Percentiles rank a stretch among this genome's conserved stretches.
phyloP scores from a whole-genome alignment of 2,329 filamentous ascomycete species.

The Ustulina deusta region DNA sequence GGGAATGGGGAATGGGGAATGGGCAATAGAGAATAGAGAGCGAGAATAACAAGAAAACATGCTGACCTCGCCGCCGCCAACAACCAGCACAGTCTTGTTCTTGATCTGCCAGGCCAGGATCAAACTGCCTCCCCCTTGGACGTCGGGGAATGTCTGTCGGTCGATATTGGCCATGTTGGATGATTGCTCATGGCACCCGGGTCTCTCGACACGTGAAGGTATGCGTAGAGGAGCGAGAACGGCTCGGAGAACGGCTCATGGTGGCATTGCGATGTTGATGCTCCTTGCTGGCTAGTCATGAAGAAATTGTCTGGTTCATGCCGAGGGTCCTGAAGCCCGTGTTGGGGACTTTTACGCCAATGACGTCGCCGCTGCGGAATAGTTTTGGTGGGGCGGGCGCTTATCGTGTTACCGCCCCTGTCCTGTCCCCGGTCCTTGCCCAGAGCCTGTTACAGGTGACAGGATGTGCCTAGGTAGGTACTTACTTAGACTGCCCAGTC shows the following conservation, averaged over 20 bases:
- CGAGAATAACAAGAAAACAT: conserved; percentile 23
- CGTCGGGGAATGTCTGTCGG: conserved; percentile 72
- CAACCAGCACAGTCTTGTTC: conserved; percentile 88
- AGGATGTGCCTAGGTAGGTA: not conserved
- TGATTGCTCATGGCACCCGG: conserved; percentile 27
- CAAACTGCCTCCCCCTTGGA: conserved; percentile 91
- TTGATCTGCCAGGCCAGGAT: conserved; percentile 97
- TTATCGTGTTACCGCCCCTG: not conserved
- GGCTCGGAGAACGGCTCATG: conserved; percentile 20
- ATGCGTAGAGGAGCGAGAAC: not conserved
- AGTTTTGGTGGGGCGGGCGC: conserved; percentile 22
- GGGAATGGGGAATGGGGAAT: not conserved
- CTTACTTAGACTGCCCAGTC: no score
- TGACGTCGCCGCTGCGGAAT: conserved; percentile 36
- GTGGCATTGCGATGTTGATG: conserved; percentile 24
- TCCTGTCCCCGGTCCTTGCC: no score
- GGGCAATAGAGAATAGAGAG: not conserved
- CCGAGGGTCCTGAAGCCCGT: not conserved
- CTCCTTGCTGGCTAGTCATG: conserved; percentile 7
- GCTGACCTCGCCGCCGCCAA: conserved; percentile 92
- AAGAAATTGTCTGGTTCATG: conserved; percentile 21
- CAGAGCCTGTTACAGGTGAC: no score
- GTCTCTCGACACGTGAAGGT: conserved; percentile 11
- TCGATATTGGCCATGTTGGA: conserved; percentile 30
- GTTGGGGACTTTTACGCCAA: conserved; percentile 28